Evolutionary conservation across 148 eudicot species (phyloP), one percentile per base, ranked within the genome.

Genomic region (Arctostaphylos glauca): DNA sequence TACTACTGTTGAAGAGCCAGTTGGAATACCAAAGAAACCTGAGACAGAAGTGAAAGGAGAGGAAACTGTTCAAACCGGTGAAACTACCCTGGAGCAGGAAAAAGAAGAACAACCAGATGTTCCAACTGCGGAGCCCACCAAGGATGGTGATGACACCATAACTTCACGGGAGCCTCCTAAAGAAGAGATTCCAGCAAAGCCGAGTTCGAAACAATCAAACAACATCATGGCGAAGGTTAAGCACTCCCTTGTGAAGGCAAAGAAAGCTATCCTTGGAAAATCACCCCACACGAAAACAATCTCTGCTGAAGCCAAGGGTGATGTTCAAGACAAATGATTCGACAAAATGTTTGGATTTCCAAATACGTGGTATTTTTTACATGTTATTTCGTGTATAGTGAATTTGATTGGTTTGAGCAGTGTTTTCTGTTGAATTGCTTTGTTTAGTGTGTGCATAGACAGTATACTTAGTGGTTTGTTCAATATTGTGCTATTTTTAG

Each of bases 211-310:
- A 89, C 91, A 86, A 67, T 93, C 97, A 16, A 86, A 86, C 77
- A 93, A 81, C 74, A 85, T 96, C 31, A 70, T 96, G 19, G 86
- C 96, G 53, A 96, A 94, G 87, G 89, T 96, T 86, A 96, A 94
- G 85, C 90, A 91, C 76, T 93, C 99, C 0, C 86, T 96, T 5
- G 95, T 92, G 23, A 96, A 96, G 94, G 98, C 94, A 1, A 96
- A 91, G 87, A 96, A 93, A 84, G 98, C 94, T 2, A 88, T 96
- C 66, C 90, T 87, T 50, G 95, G 99, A 71, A 96, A 94, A 86
- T 94, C 98, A n/a, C 87, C 92, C 31, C 88, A 87, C 58, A 74
- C 98, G 0, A 94, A 95, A 81, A 85, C 93, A 10, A 84, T 88
- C 52, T 10, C 92, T 0, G 67, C 88, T 19, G 98, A 92, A 73